These are phyloP conservation scores for Betula pendula DNA, from an alignment of 306 rosid genomes.

Conservation along the genomic window DNA sequence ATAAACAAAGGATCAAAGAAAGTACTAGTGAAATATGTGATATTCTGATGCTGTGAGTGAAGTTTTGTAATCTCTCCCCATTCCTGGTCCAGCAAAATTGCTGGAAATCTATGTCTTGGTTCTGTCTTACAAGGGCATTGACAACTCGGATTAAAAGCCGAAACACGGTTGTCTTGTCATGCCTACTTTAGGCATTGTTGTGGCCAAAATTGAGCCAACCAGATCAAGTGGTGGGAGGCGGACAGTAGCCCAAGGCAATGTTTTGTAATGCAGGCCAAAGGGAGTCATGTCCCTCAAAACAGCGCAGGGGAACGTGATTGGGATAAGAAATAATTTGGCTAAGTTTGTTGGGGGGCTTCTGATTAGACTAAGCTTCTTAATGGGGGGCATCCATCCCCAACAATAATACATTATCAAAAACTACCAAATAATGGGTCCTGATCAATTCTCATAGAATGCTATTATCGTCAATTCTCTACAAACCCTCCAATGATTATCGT, in stretches of 20 bases:
- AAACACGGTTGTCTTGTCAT: not conserved
- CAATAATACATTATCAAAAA: no score
- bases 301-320: slow-evolving; percentile 20
- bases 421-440: slow-evolving; percentile 32
- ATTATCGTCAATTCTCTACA: not conserved
- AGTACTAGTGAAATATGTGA: no score
- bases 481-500: no score
- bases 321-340: slow-evolving; percentile 15
- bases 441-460: slow-evolving; percentile 1
- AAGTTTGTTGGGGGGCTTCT: slow-evolving; percentile 7
- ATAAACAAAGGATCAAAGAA: no score
- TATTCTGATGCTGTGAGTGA: no score
- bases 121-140: no score
- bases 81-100: no score
- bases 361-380: slow-evolving; percentile 43
- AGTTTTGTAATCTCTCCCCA: no score
- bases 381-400: slow-evolving; percentile 25
- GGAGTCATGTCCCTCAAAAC: slow-evolving; percentile 43
- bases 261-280: slow-evolving; percentile 32
- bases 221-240: not conserved
- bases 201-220: not conserved
- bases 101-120: no score
- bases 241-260: not conserved
- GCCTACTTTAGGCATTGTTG: not conserved
- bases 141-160: no score